These are phyloP conservation scores for Chlorella vulgaris DNA, from an alignment of 139 green algal species.

Conservation along the genomic window DNA sequence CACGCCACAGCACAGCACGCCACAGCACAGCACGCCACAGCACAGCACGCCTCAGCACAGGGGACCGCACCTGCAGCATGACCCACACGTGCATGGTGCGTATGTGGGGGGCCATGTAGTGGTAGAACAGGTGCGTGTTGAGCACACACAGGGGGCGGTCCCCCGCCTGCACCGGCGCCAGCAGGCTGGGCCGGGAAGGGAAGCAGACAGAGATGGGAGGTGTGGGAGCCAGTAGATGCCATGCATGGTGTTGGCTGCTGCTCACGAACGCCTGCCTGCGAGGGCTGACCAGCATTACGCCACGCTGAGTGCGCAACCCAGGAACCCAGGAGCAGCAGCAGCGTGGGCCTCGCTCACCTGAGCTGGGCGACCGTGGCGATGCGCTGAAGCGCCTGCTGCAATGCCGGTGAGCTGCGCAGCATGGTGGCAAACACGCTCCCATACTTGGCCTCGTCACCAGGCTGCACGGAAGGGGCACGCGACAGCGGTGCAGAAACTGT, in stretches of 20 bases:
- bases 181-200: slow-evolving; percentile 9
- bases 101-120: slow-evolving; percentile 86
- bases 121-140: slow-evolving; percentile 97
- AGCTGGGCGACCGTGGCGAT: slow-evolving; percentile 84
- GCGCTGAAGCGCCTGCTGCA: slow-evolving; percentile 74
- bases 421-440: slow-evolving; percentile 64
- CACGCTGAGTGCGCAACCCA: too few relatives aligned
- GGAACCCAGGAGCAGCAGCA: too few relatives aligned
- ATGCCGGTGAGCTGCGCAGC: slow-evolving; percentile 63
- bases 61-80: slow-evolving; percentile 63
- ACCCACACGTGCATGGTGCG: slow-evolving; percentile 82
- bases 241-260: too few relatives aligned
- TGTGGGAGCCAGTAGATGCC: too few relatives aligned
- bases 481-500: not conserved
- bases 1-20: not conserved
- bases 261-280: too few relatives aligned
- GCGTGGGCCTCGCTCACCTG: not conserved
- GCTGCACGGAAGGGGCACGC: not conserved
- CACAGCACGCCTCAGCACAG: not conserved
- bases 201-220: not conserved
- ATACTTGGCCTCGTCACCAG: not conserved
- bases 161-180: slow-evolving; percentile 17
- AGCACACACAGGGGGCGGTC: slow-evolving; percentile 59
- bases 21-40: not conserved
- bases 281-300: too few relatives aligned